Percentiles rank a stretch among this genome's conserved stretches.
phyloP scores from a whole-genome alignment of 2,329 filamentous ascomycete genomes.

The Passalora sequoiae region DNA sequence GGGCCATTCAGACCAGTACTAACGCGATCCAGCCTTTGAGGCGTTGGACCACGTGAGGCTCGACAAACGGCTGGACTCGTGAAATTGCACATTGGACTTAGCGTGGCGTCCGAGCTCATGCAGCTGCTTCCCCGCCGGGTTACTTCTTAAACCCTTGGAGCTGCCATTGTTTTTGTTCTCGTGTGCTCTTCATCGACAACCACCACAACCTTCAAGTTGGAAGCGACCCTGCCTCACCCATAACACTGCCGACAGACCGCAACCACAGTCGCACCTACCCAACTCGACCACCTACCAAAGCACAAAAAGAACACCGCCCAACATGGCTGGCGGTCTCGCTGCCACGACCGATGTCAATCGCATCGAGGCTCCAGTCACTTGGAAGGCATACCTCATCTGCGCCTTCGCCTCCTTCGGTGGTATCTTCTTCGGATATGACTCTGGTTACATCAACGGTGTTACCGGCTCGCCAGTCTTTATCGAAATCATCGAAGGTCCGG shows the following conservation, averaged over 20 bases:
- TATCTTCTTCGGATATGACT: constrained; percentile 76
- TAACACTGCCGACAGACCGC: constrained; percentile 1
- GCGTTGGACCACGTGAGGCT: constrained; percentile 4
- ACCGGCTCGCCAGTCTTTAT: constrained; percentile 47
- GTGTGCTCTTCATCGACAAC: constrained; percentile 4
- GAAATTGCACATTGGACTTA: no score
- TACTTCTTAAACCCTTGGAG: constrained; percentile 6
- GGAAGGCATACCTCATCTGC: constrained; percentile 41
- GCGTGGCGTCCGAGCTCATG: constrained; percentile 4
- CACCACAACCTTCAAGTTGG: constrained; percentile 3
- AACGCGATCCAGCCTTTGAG: constrained; percentile 2
- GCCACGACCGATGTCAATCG: constrained; percentile 49
- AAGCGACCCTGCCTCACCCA: not conserved
- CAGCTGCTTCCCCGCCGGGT: not conserved
- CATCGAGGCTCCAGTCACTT: constrained; percentile 48
- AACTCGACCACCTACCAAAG: not conserved
- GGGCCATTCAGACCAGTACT: not conserved
- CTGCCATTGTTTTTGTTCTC: constrained; percentile 5
- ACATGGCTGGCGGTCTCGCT: constrained; percentile 26
- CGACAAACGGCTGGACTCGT: no score
- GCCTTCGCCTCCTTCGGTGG: constrained; percentile 48
- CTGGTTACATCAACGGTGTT: constrained; percentile 62
- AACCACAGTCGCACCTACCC: not conserved
- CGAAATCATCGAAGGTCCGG: constrained; percentile 45
- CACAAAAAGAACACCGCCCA: constrained; percentile 8